phyloP scores from a whole-genome alignment of 345 rosid species.

The Microcos paniculata region DNA sequence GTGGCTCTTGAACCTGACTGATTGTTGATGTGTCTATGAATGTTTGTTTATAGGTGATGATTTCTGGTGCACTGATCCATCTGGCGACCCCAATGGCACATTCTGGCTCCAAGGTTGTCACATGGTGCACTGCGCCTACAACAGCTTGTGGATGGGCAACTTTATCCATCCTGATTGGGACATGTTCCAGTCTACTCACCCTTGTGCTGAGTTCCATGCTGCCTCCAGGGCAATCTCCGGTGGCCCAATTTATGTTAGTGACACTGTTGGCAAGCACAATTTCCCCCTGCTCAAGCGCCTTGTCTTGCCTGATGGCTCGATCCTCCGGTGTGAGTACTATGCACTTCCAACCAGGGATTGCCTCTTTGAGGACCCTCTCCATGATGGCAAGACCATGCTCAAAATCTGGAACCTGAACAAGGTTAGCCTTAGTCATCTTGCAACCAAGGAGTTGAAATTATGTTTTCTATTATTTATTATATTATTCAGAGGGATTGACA shows the following conservation, averaged over 20 bases:
- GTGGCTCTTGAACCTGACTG: slow-evolving; percentile 13
- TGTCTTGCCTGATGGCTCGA: slow-evolving; percentile 73
- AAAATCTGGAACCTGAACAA: slow-evolving; percentile 98
- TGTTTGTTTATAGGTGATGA: slow-evolving; percentile 64
- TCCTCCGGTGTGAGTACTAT: slow-evolving; percentile 76
- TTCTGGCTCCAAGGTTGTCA: slow-evolving; percentile 99
- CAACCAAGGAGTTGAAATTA: neutral
- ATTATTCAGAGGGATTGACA: neutral
- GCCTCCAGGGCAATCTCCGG: slow-evolving; percentile 96
- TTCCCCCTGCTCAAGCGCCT: slow-evolving; percentile 67
- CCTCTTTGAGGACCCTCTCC: slow-evolving; percentile 88
- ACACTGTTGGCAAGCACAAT: slow-evolving; percentile 80
- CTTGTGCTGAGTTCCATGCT: slow-evolving; percentile 93
- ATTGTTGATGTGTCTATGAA: neutral
- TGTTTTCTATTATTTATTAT: neutral
- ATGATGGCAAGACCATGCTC: slow-evolving; percentile 99
- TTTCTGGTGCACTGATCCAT: slow-evolving; percentile 98
- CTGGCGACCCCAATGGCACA: slow-evolving; percentile 92
- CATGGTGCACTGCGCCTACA: slow-evolving; percentile 99
- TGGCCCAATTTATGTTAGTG: slow-evolving; percentile 88
- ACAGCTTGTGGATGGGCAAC: slow-evolving; percentile 99
- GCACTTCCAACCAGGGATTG: slow-evolving; percentile 93
- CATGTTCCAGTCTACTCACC: slow-evolving; percentile 98
- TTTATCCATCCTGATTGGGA: slow-evolving; percentile 99
- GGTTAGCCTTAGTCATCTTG: slow-evolving; percentile 33